phyloP scores from a whole-genome alignment of 1,284 basidiomycete genomes.

The Apiotrichum mycotoxinovorans region DNA sequence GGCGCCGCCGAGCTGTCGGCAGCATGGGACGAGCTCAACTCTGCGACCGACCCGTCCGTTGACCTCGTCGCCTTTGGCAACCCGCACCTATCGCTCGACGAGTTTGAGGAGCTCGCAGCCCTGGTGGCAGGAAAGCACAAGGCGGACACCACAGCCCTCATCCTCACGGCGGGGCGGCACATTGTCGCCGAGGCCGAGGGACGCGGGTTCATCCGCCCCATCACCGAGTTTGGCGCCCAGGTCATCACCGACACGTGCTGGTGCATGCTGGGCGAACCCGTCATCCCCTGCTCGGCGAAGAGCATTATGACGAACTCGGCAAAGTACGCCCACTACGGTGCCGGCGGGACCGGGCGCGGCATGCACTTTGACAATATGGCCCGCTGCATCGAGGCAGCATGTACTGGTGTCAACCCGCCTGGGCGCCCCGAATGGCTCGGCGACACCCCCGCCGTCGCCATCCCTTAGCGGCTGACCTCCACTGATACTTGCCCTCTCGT shows the following conservation, averaged over 20 bases:
- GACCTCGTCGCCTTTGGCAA: slow-evolving; percentile 16
- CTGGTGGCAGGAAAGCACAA: neutral
- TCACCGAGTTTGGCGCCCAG: slow-evolving; percentile 8
- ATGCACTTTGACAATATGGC: slow-evolving; percentile 8
- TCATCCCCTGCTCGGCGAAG: neutral
- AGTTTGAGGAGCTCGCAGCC: slow-evolving; percentile 9
- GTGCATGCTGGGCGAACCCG: slow-evolving; percentile 12
- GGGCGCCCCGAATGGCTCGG: neutral
- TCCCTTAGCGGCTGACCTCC: neutral
- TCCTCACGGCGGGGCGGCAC: slow-evolving; percentile 9
- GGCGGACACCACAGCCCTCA: neutral
- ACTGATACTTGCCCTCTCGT: neutral
- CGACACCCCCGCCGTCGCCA: neutral
- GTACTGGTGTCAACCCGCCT: neutral
- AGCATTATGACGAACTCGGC: slow-evolving; percentile 11
- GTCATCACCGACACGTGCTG: slow-evolving; percentile 13
- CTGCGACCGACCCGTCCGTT: slow-evolving; percentile 1
- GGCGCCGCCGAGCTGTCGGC: neutral
- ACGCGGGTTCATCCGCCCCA: neutral
- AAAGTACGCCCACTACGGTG: slow-evolving; percentile 18
- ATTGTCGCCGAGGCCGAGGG: slow-evolving; percentile 3
- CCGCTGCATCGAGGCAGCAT: slow-evolving; percentile 8
- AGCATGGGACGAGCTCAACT: slow-evolving; percentile 12
- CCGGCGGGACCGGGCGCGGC: slow-evolving; percentile 1
- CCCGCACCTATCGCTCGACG: slow-evolving; percentile 12